Base-by-base conservation (phyloP, 2,329 filamentous ascomycete genomes). In the Neospermospora avenae region DNA sequence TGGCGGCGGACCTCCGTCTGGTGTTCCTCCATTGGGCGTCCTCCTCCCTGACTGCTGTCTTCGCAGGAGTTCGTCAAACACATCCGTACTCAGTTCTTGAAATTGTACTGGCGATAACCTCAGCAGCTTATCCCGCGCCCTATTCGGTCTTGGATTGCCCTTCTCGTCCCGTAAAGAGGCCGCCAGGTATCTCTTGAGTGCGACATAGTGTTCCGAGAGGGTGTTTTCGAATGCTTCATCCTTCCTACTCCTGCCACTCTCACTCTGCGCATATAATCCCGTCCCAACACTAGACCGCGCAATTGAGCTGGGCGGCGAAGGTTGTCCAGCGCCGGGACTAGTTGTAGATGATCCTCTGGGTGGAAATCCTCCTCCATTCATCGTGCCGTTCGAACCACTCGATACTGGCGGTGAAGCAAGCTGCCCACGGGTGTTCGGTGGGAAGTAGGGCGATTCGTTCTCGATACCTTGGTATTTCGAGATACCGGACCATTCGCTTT, bases 11-110 rank as follows among this genome's bases (percentile, higher is more conserved):
- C 76, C 77, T 49, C 72, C 74, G 63, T 77, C 80, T 51, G 68
- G 65, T 37, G 80, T 79, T 20, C 77, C 76, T 24, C 79, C 78
- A 67, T 80, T 82, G 22, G 81, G 78, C 16, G 80, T 78, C 57
- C 78, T 77, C 63, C 84, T 77, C 57, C 81, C 81, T 55, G 81
- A 81, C 66, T 89, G 84, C 75, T 98, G 93, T 65, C 95, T 86
- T 61, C 95, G 88, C 67, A 96, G 81, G 66, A 98, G 81, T 77
- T 99, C 95, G 75, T 99, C 95, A 76, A 90, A 98, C 42, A 99
- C 93, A 77, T 99, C 95, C 60, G 93, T 98, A 76, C 93, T 97
- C 64, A 99, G 83, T 77, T 99, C 95, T 75, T 96, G 91, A 75
- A 99, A 98, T 75, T 99, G 95, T 28, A 96, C 91, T 1, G 89